Base-by-base conservation (phyloP, 768 basidiomycete species). In the Mycena metata region DNA sequence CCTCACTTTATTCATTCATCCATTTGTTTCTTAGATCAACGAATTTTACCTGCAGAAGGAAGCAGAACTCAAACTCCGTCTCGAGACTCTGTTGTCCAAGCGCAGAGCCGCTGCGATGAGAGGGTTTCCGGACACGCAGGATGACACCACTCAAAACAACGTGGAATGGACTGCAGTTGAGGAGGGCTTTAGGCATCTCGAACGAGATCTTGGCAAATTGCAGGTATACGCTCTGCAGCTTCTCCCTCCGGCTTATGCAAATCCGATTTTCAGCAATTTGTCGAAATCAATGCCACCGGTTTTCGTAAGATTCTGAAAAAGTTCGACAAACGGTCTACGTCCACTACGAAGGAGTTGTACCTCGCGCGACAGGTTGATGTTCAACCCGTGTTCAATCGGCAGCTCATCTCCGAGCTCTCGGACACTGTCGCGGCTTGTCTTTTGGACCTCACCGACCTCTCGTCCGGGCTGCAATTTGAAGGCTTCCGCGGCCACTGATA, bases 241-340 rank as follows among this genome's bases (percentile, higher is more conserved):
- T 45, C 26, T 56, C 36, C 71, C 60, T 67, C 60, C 64, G 46
- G 72, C 72, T 72, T 75, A 71, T 69, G 45, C 73, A 74, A 62
- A 49, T 69, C 54, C 46, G 45, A 69, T 70, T 76, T 64, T 47
- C 76, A 96, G 96, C 93, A 96, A 88, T 99, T 96, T 75, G 90
- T 99, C 69, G 98, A 99, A 80, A 93, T 98, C 75, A 99, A 99
- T 77, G 98, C 93, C 8, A 95, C 91, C 12, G 98, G 96, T 5
- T 99, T 99, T 78, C 89, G 96, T 50, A 99, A 99, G 79, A 98
- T 99, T 54, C 80, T 98, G 69, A 99, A 99, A 77, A 99, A 99
- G 78, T 99, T 95, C 87, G 98, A 99, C 81, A 99, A 99, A 80
- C 89, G 95, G 52, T 96, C 96, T 42, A 98, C 91, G 47, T 96